phyloP scores from a whole-genome alignment of 805 yeast species.

The Henningerozyma blattae region DNA sequence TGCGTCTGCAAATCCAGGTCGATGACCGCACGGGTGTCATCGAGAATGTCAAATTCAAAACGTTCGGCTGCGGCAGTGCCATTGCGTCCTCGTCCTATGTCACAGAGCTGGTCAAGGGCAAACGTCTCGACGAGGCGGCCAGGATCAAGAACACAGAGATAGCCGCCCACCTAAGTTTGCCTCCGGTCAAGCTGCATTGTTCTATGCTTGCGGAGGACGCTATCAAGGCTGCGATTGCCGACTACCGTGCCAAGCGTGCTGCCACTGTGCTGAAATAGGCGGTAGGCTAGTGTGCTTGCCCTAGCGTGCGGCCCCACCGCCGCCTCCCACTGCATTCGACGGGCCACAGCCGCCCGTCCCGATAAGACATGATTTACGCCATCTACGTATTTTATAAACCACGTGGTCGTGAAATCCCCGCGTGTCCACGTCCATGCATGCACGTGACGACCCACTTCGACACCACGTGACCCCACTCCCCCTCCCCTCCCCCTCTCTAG shows the following conservation, averaged over 20 bases:
- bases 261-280: conserved; percentile 9
- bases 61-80: conserved; percentile 98
- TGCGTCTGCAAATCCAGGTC: conserved; percentile 93
- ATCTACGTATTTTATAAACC: too few species aligned
- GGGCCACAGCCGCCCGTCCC: too few species aligned
- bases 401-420: too few species aligned
- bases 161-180: conserved; percentile 87
- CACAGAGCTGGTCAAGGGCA: conserved; percentile 91
- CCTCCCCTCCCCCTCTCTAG: too few species aligned
- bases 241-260: conserved; percentile 73
- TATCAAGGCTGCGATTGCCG: conserved; percentile 92
- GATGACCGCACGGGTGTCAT: conserved; percentile 83
- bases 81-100: conserved; percentile 93
- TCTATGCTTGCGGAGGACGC: conserved; percentile 99
- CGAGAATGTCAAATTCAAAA: conserved; percentile 92
- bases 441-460: too few species aligned
- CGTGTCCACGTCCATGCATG: too few species aligned
- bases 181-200: conserved; percentile 96
- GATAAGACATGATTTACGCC: too few species aligned
- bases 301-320: too few species aligned
- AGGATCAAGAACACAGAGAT: conserved; percentile 86
- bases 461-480: too few species aligned
- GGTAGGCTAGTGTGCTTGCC: too few species aligned
- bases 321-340: too few species aligned
- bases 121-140: conserved; percentile 86